Evolutionary conservation across 1,284 basidiomycete species (phyloP).

Genomic region (Phlebopus sp.): DNA sequence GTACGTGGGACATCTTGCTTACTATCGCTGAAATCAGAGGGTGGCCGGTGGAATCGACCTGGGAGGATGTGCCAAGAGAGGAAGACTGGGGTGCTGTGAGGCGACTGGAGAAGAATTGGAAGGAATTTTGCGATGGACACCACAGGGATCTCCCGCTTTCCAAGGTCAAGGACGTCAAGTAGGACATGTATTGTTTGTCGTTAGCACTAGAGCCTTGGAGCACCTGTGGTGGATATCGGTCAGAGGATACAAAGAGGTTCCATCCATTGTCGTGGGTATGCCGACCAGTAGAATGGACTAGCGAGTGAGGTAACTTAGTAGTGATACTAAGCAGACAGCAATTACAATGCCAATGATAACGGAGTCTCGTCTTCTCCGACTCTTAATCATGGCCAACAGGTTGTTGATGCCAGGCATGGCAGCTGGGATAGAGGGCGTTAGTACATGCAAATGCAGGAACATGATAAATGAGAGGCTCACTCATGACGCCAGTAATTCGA

Average conservation of each 20-base stretch:
- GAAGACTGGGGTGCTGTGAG: slow-evolving; percentile 61
- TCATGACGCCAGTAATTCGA: slow-evolving; percentile 80
- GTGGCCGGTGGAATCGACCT: slow-evolving; percentile 63
- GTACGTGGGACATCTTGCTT: slow-evolving; percentile 70
- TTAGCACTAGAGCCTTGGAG: too few species aligned
- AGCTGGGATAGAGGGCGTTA: slow-evolving; percentile 39
- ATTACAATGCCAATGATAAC: slow-evolving; percentile 88
- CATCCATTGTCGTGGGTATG: background rate
- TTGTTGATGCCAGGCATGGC: slow-evolving; percentile 94
- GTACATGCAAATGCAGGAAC: slow-evolving; percentile 1
- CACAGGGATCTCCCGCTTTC: slow-evolving; percentile 30
- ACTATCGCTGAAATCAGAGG: slow-evolving; percentile 60
- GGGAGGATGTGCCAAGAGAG: slow-evolving; percentile 41
- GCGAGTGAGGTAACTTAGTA: slow-evolving; percentile 76
- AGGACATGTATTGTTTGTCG: background rate
- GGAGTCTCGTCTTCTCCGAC: slow-evolving; percentile 85
- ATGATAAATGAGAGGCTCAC: slow-evolving; percentile 43
- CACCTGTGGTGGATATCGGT: background rate
- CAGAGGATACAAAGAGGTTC: background rate
- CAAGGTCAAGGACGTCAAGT: slow-evolving; percentile 1
- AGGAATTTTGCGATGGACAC: slow-evolving; percentile 47
- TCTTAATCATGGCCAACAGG: slow-evolving; percentile 88
- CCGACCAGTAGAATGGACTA: slow-evolving; percentile 16
- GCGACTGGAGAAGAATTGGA: slow-evolving; percentile 66
- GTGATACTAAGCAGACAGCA: slow-evolving; percentile 76